Conservation (phyloP, 495 filamentous ascomycete genomes). For the Aspergillus nidulans region DNA sequence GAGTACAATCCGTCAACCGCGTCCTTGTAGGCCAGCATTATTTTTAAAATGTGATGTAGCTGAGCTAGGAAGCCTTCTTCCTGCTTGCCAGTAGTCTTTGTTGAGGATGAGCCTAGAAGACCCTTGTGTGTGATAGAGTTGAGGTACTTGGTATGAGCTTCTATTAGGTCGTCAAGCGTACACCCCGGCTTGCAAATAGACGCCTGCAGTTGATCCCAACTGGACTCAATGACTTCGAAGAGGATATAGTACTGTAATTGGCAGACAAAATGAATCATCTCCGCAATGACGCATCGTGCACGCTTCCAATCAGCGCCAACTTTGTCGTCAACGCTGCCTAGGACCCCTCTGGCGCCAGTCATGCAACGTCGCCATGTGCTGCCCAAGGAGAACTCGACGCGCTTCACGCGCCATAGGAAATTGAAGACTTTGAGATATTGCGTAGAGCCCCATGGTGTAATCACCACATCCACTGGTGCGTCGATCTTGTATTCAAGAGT, state of each 20-base stretch:
- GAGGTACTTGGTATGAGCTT: conserved; percentile 85
- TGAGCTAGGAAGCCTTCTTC: conserved; percentile 85
- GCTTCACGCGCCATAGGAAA: conserved; percentile 97
- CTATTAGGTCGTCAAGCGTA: conserved; percentile 92
- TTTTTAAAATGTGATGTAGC: conserved; percentile 85
- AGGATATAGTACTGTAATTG: conserved; percentile 99
- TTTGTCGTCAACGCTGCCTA: conserved; percentile 72
- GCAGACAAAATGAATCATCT: conserved; percentile 97
- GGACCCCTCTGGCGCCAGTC: conserved; percentile 88
- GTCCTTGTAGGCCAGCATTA: conserved; percentile 91
- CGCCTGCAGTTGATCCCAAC: conserved; percentile 82
- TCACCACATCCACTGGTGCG: conserved; percentile 93
- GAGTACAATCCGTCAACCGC: conserved; percentile 91
- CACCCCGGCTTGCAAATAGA: conserved; percentile 74
- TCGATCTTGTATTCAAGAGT: conserved; percentile 99
- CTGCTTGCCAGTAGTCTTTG: conserved; percentile 40
- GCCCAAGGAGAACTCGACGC: conserved; percentile 88
- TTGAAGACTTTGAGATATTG: conserved; percentile 99
- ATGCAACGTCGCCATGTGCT: conserved; percentile 94
- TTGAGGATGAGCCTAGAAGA: conserved; percentile 66
- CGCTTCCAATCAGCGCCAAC: conserved; percentile 84
- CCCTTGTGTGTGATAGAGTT: conserved; percentile 95
- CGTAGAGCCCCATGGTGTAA: conserved; percentile 87
- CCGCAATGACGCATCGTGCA: conserved; percentile 80
- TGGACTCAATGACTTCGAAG: conserved; percentile 94